Conservation (phyloP, 495 filamentous ascomycete genomes). For the Aspergillus sparsus region DNA sequence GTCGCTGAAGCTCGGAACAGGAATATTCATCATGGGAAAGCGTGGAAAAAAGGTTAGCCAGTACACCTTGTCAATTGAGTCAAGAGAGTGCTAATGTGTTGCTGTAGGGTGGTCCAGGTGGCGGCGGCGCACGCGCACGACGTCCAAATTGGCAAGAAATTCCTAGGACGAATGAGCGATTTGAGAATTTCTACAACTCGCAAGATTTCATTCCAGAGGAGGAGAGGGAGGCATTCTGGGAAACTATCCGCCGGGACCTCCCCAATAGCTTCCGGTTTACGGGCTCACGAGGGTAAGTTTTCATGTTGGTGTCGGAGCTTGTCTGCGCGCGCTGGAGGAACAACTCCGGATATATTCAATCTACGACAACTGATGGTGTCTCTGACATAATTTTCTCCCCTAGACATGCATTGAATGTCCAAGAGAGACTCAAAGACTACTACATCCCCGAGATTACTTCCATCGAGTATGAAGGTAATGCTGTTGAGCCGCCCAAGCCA, state of each 20-base stretch:
- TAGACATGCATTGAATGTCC: constrained; percentile 84
- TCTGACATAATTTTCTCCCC: constrained; percentile 16
- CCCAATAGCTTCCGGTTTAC: constrained; percentile 97
- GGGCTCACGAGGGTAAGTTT: constrained; percentile 76
- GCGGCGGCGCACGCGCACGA: constrained; percentile 32
- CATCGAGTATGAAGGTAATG: constrained; percentile 75
- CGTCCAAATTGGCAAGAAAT: constrained; percentile 57
- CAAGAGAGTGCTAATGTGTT: constrained; percentile 18
- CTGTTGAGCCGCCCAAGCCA: constrained; percentile 74
- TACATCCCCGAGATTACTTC: constrained; percentile 87
- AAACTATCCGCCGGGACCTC: constrained; percentile 72
- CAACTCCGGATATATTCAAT: no score
- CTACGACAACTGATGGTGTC: no score
- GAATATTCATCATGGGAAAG: constrained; percentile 20
- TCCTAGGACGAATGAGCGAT: constrained; percentile 69
- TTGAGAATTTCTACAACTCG: constrained; percentile 81
- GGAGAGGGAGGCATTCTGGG: constrained; percentile 81
- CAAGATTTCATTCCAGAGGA: constrained; percentile 69
- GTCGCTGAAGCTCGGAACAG: not conserved
- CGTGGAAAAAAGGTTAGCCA: constrained; percentile 20
- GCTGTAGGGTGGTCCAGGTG: constrained; percentile 37
- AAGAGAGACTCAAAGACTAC: constrained; percentile 77
- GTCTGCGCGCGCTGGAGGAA: not conserved
- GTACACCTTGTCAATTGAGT: not conserved
- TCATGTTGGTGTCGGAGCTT: not conserved